Base-by-base conservation (phyloP, 345 rosid genomes). In the Xanthoceras sorbifolium region DNA sequence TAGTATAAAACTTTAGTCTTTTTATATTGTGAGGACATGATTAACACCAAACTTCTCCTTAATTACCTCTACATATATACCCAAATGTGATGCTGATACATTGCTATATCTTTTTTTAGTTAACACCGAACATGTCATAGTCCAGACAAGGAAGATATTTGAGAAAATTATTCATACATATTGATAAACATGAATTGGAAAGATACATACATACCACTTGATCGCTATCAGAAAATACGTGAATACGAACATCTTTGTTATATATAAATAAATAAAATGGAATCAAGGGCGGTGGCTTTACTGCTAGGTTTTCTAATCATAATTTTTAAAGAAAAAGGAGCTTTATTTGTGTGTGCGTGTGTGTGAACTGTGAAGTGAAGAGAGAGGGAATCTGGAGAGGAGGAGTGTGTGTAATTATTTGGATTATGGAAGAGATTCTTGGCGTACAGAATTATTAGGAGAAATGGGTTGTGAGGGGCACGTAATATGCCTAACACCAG, bases 401-500 rank as follows among this genome's bases (percentile, higher is more conserved):
- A 36, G 36, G 54, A 22, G 76, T 40, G 65, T 66, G 61, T 42
- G 31, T 38, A 23, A 15, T n/a, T n/a, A n/a, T n/a, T n/a, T 61
- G 63, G 25, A 55, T n/a, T 22, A 46, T 8, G 28, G 28, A 26
- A 22, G 74, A 83, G 77, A 83, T 83, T 80, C 86, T 77, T 83
- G 72, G 55, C 77, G 86, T 83, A 32, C 25, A 63, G 74, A 74
- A 59, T 77, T 40, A 25, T 14, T 52, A 40, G 40, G 29, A 63
- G 55, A 52, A 18, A 15, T n/a, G 67, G 67, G 54, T 77, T 59
- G 67, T 73, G 79, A 77, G 78, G 32, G 69, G 82, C 78, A 83
- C 65, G 77, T 79, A 69, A 73, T n/a, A n/a, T 69, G 31, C 54
- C 74, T 22, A 64, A 42, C 46, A 38, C 9, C 46, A 42, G 73